A percentile compares a stretch with the other conserved stretches of the same genome.
Conservation (phyloP, 345 rosid genomes). For the Pugionium dolabratum region DNA sequence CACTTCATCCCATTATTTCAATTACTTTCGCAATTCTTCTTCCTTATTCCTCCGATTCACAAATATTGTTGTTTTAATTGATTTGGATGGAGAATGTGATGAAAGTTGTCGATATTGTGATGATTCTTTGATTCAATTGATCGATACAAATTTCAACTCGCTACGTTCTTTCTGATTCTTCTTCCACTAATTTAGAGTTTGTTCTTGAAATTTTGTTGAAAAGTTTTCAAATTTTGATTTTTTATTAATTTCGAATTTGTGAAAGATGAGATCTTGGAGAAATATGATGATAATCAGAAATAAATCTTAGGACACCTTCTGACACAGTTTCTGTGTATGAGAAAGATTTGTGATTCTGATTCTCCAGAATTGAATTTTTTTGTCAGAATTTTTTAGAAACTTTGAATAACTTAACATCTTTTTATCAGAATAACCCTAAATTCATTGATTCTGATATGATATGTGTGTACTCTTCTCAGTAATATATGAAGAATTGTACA, state of each 20-base stretch:
- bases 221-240: neutral
- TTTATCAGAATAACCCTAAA: neutral
- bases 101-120: conserved; percentile 43
- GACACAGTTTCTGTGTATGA: conserved; percentile 56
- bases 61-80: neutral
- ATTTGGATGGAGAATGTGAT: conserved; percentile 34
- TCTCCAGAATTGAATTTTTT: too few species aligned
- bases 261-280: conserved; percentile 23
- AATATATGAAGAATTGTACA: conserved; percentile 35
- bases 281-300: conserved; percentile 46
- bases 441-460: too few species aligned
- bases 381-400: too few species aligned
- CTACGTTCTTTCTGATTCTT: conserved; percentile 64
- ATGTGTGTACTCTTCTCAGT: conserved; percentile 15
- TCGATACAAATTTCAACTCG: conserved; percentile 37
- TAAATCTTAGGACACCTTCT: conserved; percentile 57
- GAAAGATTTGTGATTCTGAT: conserved; percentile 47
- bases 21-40: neutral
- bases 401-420: neutral
- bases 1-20: neutral
- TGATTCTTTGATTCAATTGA: conserved; percentile 41
- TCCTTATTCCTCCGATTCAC: too few species aligned
- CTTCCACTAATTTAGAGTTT: neutral
- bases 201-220: neutral
- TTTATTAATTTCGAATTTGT: neutral